Conservation (phyloP, 805 yeast species). For the Martiniozyma abietophila region DNA sequence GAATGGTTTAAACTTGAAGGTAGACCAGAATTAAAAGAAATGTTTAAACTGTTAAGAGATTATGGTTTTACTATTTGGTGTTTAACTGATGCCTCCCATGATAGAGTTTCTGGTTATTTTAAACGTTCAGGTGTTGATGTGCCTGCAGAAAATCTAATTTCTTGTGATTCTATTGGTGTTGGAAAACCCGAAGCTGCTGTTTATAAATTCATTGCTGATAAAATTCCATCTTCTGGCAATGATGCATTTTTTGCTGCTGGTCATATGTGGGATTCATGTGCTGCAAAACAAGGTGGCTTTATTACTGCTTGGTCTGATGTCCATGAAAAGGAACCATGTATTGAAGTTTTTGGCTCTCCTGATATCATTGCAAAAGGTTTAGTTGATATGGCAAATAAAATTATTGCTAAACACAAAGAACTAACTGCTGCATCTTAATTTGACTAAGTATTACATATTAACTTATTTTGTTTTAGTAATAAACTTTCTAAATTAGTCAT, state of each 20-base stretch:
- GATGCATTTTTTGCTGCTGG: conserved; percentile 28
- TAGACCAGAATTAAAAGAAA: conserved; percentile 22
- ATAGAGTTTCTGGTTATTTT: conserved; percentile 24
- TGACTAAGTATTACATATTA: not conserved
- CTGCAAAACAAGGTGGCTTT: conserved; percentile 26
- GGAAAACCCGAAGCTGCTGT: conserved; percentile 25
- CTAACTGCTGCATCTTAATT: conserved; percentile 2
- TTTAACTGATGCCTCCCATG: conserved; percentile 23
- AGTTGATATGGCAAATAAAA: conserved; percentile 24
- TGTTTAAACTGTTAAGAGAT: conserved; percentile 22
- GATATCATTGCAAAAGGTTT: conserved; percentile 24
- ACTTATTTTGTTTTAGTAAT: too few relatives aligned
- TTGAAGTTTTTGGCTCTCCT: conserved; percentile 23
- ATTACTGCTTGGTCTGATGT: conserved; percentile 26
- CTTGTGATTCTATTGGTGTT: conserved; percentile 24
- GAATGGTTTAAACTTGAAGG: conserved; percentile 22
- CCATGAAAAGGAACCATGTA: conserved; percentile 23
- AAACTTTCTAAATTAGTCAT: too few relatives aligned
- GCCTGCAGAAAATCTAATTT: conserved; percentile 22
- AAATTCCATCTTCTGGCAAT: conserved; percentile 20
- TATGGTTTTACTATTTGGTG: conserved; percentile 26
- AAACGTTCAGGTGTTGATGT: conserved; percentile 20
- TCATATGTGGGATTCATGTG: conserved; percentile 27
- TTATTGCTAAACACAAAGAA: conserved; percentile 17
- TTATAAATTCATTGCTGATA: conserved; percentile 20